Evolutionary conservation across 1,139 yeast genomes (phyloP).

Genomic region (Lodderomyces pseudojiufengensis): DNA sequence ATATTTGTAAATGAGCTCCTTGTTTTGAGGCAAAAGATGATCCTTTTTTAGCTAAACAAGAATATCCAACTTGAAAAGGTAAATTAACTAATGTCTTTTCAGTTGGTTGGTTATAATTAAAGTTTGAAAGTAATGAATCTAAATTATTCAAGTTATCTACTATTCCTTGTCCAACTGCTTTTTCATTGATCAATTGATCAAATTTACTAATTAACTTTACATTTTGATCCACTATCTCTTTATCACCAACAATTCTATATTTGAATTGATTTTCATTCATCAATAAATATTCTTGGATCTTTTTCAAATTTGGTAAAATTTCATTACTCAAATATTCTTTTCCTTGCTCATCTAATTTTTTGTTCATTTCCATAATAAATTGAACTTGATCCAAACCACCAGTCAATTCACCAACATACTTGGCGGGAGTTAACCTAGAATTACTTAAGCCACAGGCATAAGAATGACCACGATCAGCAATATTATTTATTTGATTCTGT

Average conservation of each 20-base stretch:
- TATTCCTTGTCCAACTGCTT: not conserved
- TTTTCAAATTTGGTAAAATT: constrained; percentile 60
- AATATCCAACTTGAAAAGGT: constrained; percentile 88
- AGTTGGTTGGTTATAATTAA: constrained; percentile 8
- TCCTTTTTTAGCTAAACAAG: constrained; percentile 68
- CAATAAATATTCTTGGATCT: constrained; percentile 48
- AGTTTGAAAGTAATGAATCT: constrained; percentile 10
- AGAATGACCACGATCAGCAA: constrained; percentile 87
- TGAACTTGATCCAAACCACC: constrained; percentile 75
- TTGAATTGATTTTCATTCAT: constrained; percentile 30
- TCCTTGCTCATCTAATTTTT: constrained; percentile 47
- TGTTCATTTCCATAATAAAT: constrained; percentile 60
- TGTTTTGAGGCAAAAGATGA: constrained; percentile 66
- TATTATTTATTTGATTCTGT: constrained; percentile 71
- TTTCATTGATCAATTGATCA: constrained; percentile 16
- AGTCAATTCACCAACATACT: constrained; percentile 58
- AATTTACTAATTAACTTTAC: constrained; percentile 40
- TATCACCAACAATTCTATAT: constrained; percentile 61
- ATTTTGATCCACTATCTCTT: constrained; percentile 35
- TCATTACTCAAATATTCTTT: constrained; percentile 49
- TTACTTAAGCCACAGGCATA: constrained; percentile 71
- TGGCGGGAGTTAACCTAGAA: constrained; percentile 59
- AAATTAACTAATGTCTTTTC: constrained; percentile 53
- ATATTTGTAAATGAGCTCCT: constrained; percentile 80
- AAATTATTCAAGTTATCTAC: constrained; percentile 8